Percentiles rank a stretch among this genome's conserved stretches.
phyloP scores from a whole-genome alignment of 2,329 filamentous ascomycete species.

The Pestalotiopsis sp. region DNA sequence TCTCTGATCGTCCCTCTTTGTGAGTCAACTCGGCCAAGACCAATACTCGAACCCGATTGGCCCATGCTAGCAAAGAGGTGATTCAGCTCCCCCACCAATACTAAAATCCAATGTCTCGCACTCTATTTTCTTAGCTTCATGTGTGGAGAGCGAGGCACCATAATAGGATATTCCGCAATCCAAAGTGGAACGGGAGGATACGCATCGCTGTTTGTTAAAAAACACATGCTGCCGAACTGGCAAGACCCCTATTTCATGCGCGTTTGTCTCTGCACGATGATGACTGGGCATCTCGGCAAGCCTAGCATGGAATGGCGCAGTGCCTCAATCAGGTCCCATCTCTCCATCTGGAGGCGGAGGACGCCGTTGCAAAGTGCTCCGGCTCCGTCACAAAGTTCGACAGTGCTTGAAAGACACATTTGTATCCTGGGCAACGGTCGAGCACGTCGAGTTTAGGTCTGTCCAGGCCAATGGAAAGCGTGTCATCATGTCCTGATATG shows the following conservation, averaged over 20 bases:
- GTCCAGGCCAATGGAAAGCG: not conserved
- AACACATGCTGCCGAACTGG: not conserved
- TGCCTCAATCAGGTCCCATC: not conserved
- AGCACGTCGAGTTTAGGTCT: not conserved
- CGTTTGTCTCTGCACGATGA: not conserved
- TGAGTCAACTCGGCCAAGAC: conserved; percentile 4
- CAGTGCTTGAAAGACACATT: not conserved
- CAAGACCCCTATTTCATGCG: not conserved
- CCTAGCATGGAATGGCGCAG: not conserved
- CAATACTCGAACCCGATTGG: conserved; percentile 1
- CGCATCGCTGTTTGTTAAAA: not conserved
- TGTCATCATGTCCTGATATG: not conserved
- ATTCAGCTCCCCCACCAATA: not conserved
- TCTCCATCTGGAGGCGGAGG: not conserved
- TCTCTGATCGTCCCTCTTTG: not conserved
- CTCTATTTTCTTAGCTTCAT: not conserved
- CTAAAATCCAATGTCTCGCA: conserved; percentile 1
- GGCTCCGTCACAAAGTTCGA: too few relatives aligned
- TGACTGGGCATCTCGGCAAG: not conserved
- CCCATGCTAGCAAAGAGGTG: not conserved
- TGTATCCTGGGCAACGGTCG: not conserved
- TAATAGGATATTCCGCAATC: not conserved
- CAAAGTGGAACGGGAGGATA: not conserved
- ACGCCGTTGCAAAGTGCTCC: too few relatives aligned
- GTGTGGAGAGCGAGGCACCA: conserved; percentile 1